phyloP scores from a whole-genome alignment of 2,329 filamentous ascomycete genomes.

The Arthrobotrys musiformis region DNA sequence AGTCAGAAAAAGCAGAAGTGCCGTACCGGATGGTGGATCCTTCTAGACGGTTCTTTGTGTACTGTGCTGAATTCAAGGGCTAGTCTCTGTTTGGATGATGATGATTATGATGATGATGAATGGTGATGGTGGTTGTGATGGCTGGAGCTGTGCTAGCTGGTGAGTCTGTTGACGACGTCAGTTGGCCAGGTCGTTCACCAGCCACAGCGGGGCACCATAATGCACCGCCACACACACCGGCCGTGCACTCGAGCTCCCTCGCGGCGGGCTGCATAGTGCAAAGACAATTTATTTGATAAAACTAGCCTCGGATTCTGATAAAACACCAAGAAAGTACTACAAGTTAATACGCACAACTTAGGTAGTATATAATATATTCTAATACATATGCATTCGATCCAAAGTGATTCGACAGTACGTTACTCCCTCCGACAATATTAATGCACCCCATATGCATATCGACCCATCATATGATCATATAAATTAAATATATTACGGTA shows the following conservation, averaged over 20 bases:
- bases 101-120: background rate
- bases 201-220: conserved; percentile 37
- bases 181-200: conserved; percentile 40
- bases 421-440: too few species aligned
- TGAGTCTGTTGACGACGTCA: conserved; percentile 41
- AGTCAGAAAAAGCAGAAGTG: conserved; percentile 41
- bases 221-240: background rate
- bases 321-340: too few species aligned
- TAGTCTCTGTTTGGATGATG: background rate
- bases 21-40: background rate
- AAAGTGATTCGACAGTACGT: too few species aligned
- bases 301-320: too few species aligned
- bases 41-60: conserved; percentile 34
- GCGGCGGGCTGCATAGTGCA: too few species aligned
- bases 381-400: too few species aligned
- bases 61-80: background rate
- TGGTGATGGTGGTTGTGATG: background rate
- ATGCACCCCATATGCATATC: background rate
- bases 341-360: too few species aligned
- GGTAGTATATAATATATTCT: too few species aligned
- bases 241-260: too few species aligned
- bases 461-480: too few species aligned
- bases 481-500: too few species aligned
- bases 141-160: background rate
- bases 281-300: too few species aligned